Base-by-base conservation (phyloP, 768 basidiomycete species). In the Trametes maxima region DNA sequence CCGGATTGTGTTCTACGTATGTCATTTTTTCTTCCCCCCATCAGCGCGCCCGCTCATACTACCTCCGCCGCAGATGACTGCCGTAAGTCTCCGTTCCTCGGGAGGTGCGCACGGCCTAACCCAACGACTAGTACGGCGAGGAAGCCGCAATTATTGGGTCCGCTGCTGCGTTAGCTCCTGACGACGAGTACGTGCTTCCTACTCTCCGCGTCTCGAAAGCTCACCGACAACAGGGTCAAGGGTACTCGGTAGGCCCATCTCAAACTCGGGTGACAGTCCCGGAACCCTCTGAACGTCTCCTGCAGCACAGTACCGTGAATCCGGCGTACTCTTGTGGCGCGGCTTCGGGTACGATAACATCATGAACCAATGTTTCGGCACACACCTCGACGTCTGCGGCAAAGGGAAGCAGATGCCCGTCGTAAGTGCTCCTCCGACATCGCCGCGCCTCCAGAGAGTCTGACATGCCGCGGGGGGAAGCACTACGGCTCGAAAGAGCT, bases 351-450 rank as follows among this genome's bases (percentile, higher is more conserved):
- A 95, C 19, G 85, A 94, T 67, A 76, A 82, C n/a, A 77, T 90
- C 59, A 95, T 98, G 92, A 87, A 86, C 0, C 95, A 97, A 72
- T 95, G 92, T 73, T 93, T 97, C 68, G 91, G 93, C 35, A 95
- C 92, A 65, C 76, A 85, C 67, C 85, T 92, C 62, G 95, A 98
- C 72, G 80, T 73, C 12, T 83, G 86, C 12, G 86, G 89, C 8
- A 95, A 94, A 70, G 94, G 95, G 17, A 82, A 92, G 37, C 93
- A 95, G 70, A 96, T 97, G 94, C 94, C 94, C 13, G 91, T 95
- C 62, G 92, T 93, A 80, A 58, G 82, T 72, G 5, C 36, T 44
- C 39, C 22, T 45, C 54, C 61, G 44, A 48, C 44, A 35, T 53
- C 42, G 13, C 43, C 54, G 46, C 40, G 40, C 36, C 28, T 8